Conservation (phyloP, 2,329 filamentous ascomycete genomes). For the Bipolaris oryzae region DNA sequence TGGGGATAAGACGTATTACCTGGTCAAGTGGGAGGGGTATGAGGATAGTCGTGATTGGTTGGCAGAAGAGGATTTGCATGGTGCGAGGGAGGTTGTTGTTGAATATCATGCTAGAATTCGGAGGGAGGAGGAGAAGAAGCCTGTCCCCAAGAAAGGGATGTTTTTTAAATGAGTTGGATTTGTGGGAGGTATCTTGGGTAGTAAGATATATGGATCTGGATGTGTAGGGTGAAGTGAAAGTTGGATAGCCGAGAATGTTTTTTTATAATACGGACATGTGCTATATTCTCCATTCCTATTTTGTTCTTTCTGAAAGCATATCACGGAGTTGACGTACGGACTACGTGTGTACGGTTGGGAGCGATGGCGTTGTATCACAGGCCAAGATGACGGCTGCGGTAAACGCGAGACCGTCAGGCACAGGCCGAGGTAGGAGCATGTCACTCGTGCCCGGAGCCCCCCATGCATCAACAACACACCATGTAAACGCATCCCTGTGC, state of each 20-base stretch:
- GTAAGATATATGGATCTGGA: no score
- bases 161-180: background rate
- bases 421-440: conserved; percentile 5
- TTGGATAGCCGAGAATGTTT: no score
- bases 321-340: no score
- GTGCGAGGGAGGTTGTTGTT: conserved; percentile 33
- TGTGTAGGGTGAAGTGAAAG: no score
- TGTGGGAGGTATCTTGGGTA: background rate
- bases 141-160: background rate
- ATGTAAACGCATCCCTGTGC: background rate
- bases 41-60: conserved; percentile 43
- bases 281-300: no score
- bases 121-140: conserved; percentile 4
- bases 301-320: no score
- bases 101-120: conserved; percentile 30
- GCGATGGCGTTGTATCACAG: no score
- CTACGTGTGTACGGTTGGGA: no score
- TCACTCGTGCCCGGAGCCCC: background rate
- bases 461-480: background rate
- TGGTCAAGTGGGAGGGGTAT: conserved; percentile 46
- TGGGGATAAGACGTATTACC: conserved; percentile 31
- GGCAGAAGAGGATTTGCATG: conserved; percentile 32
- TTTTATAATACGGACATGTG: no score
- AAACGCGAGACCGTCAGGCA: background rate
- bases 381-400: background rate